Evolutionary conservation across 2,329 filamentous ascomycete genomes (phyloP).

Genomic region (Zasmidium angulare): DNA sequence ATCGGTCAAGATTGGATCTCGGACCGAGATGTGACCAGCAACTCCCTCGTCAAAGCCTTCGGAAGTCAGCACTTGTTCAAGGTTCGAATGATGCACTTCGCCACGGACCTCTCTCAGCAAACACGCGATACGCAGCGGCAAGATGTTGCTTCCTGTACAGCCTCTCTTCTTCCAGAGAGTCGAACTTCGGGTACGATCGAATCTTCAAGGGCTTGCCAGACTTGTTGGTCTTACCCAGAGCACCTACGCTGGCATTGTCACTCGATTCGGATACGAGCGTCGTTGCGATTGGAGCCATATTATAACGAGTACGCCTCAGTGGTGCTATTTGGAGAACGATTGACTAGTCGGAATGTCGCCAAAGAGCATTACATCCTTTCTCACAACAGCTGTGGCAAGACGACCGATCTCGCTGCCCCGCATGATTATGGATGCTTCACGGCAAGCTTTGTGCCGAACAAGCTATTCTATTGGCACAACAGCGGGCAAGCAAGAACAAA

Average conservation of each 20-base stretch:
- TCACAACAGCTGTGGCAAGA: neutral
- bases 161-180: constrained; percentile 39
- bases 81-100: neutral
- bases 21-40: constrained; percentile 43
- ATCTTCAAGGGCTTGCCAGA: constrained; percentile 49
- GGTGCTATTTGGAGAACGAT: neutral
- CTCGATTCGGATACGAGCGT: constrained; percentile 37
- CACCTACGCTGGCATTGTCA: constrained; percentile 45
- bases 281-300: constrained; percentile 41
- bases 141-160: constrained; percentile 45
- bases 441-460: neutral
- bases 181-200: constrained; percentile 45
- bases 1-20: constrained; percentile 39
- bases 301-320: neutral
- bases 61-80: neutral
- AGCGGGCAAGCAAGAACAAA: neutral
- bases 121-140: constrained; percentile 45
- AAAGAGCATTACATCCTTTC: neutral
- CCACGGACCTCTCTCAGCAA: constrained; percentile 37
- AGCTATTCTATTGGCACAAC: neutral
- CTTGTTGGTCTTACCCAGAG: constrained; percentile 46
- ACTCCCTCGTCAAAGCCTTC: constrained; percentile 42
- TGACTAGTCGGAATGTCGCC: neutral
- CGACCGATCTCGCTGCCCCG: neutral
- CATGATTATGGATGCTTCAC: neutral